Base-by-base conservation (phyloP, 352 stramenopile genomes). In the Globisporangium orthogonon region DNA sequence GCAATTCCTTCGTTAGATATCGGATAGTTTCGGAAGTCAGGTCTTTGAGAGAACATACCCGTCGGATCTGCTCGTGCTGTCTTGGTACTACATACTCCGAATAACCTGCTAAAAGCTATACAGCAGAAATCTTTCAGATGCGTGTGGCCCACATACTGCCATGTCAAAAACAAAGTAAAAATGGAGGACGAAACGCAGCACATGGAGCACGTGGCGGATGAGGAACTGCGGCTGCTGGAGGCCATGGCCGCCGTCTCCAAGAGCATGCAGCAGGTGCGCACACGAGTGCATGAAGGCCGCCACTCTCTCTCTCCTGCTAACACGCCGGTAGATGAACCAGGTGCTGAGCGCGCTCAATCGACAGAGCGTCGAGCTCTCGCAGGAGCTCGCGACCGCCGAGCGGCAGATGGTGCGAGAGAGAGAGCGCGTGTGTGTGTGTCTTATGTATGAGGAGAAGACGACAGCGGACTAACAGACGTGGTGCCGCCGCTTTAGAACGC, bases 191-290 rank as follows among this genome's bases (percentile, higher is more conserved):
- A 52, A 33, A 57, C 62, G 45, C 56, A 52, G 35, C 64, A 29
- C 60, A 49, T n/a, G 28, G 58, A 72, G 50, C 63, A 73, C 49
- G 69, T 68, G 51, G 64, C 61, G 60, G 71, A 81, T 65, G 73
- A 82, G 45, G 73, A 78, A 51, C 48, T 81, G 43, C 73, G 68
- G 39, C 60, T 82, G 61, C 73, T 82, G 41, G 73, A 78, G 50
- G 70, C 63, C 17, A 78, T 78, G 70, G 40, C 50, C 2, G 48
- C 33, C n/a, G 61, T 78, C 30, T 75, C 70, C 29, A 76, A 31
- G 28, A 56, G 62, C 39, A 78, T 82, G 62, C 65, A 78, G 55
- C 53, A 82, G 67, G 73, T 82, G 31, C 37, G 17, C 35, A 44
- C 30, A 15, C 11, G n/a, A n/a, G n/a, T n/a, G n/a, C n/a, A n/a